These are phyloP conservation scores for Jimgerdemannia lactiflua DNA, from an alignment of 192 early-diverging fungal species.

Conservation along the genomic window DNA sequence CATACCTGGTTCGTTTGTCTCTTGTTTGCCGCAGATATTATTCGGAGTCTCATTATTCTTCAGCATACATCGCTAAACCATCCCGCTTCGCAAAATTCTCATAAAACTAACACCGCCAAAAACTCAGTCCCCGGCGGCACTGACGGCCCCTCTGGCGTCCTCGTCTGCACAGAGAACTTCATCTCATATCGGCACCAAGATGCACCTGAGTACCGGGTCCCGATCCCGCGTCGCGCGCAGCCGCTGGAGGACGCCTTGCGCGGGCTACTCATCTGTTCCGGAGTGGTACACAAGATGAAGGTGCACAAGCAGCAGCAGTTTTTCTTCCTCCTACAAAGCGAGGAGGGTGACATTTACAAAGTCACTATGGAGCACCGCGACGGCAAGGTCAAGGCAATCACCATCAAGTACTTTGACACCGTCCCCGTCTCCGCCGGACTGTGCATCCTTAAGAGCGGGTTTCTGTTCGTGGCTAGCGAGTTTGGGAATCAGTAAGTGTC, in stretches of 20 bases:
- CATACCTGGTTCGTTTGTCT: conserved; percentile 51
- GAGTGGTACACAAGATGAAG: conserved; percentile 90
- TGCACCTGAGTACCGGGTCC: conserved; percentile 56
- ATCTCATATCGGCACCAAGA: conserved; percentile 86
- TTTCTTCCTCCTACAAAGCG: conserved; percentile 89
- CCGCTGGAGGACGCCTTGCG: conserved; percentile 62
- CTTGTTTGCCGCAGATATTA: background rate
- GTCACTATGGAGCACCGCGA: conserved; percentile 79
- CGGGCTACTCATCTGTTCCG: conserved; percentile 75
- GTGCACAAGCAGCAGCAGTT: conserved; percentile 64
- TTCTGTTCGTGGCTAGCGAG: conserved; percentile 89
- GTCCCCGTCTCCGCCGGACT: conserved; percentile 78
- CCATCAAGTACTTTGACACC: conserved; percentile 95
- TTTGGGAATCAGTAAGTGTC: conserved; percentile 87
- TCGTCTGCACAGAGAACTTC: conserved; percentile 90
- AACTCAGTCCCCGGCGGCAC: conserved; percentile 71
- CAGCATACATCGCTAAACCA: background rate
- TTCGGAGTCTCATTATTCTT: background rate
- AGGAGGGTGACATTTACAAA: conserved; percentile 94
- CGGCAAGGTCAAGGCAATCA: conserved; percentile 61
- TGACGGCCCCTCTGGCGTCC: conserved; percentile 96
- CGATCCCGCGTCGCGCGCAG: conserved; percentile 79
- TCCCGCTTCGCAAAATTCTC: background rate
- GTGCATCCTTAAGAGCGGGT: conserved; percentile 89
- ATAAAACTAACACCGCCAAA: background rate